Conservation (phyloP, 2,329 filamentous ascomycete genomes). For the Leptographium flavum region DNA sequence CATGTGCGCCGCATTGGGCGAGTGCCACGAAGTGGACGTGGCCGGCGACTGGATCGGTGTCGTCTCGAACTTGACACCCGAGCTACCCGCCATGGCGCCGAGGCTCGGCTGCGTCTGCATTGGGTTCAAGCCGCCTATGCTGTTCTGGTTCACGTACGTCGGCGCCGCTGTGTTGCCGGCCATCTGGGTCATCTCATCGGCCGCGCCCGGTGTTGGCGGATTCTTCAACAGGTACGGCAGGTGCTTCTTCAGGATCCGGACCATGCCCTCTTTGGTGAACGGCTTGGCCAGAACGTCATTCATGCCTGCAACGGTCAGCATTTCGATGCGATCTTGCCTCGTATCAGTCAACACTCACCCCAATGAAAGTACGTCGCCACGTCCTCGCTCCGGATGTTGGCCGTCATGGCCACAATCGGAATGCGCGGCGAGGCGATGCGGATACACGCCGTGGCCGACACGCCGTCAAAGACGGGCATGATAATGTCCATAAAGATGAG, state of each 20-base stretch:
- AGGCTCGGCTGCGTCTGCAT: constrained; percentile 4
- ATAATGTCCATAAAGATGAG: constrained; percentile 87
- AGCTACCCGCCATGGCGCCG: constrained; percentile 15
- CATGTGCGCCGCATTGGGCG: constrained; percentile 30
- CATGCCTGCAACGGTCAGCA: constrained; percentile 53
- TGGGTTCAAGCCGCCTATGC: constrained; percentile 18
- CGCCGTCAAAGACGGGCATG: constrained; percentile 91
- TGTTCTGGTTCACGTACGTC: constrained; percentile 15
- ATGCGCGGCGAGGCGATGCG: constrained; percentile 69
- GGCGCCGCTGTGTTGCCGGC: constrained; percentile 3
- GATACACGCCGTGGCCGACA: constrained; percentile 87
- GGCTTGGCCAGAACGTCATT: constrained; percentile 95
- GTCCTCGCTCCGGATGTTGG: constrained; percentile 91
- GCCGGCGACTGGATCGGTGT: constrained; percentile 40
- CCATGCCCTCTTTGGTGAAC: constrained; percentile 79
- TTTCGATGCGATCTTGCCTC: too few relatives aligned
- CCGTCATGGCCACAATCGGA: constrained; percentile 97
- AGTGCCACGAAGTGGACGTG: constrained; percentile 33
- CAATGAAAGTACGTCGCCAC: constrained; percentile 96
- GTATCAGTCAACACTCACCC: constrained; percentile 55
- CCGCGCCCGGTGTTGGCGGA: constrained; percentile 23
- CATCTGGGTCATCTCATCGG: constrained; percentile 24
- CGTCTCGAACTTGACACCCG: constrained; percentile 35
- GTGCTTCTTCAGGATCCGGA: constrained; percentile 78
- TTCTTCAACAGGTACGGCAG: constrained; percentile 70